These are phyloP conservation scores for Nigrospora sphaerica DNA, from an alignment of 2,329 filamentous ascomycete species.

Conservation along the genomic window DNA sequence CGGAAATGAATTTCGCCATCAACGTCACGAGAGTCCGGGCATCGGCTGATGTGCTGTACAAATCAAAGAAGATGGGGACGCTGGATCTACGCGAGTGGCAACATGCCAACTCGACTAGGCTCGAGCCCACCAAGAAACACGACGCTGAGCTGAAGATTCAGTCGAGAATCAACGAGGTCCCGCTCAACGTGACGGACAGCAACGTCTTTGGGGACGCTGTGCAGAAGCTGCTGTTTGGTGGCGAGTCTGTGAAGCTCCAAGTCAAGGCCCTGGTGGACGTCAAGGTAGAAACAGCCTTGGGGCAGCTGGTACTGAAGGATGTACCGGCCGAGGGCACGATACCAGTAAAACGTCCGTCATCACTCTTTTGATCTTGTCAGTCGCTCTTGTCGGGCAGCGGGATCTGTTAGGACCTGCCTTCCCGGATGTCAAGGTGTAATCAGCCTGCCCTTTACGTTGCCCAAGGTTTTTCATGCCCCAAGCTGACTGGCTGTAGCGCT, in stretches of 20 bases:
- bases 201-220: conserved; percentile 75
- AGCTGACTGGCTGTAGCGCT: conserved; percentile 46
- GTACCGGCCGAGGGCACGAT: conserved; percentile 83
- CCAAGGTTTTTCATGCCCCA: neutral
- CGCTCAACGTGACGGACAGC: conserved; percentile 74
- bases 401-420: conserved; percentile 11
- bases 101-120: conserved; percentile 68
- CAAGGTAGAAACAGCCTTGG: conserved; percentile 73
- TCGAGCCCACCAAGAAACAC: conserved; percentile 48
- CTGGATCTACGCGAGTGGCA: conserved; percentile 81
- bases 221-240: conserved; percentile 72
- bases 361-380: conserved; percentile 38
- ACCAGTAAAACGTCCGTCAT: conserved; percentile 87
- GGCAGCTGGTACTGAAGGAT: conserved; percentile 70
- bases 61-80: conserved; percentile 69
- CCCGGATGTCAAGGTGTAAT: conserved; percentile 9
- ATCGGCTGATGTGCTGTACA: conserved; percentile 73
- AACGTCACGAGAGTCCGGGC: conserved; percentile 72
- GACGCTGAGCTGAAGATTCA: conserved; percentile 63
- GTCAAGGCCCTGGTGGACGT: conserved; percentile 79
- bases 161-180: conserved; percentile 70
- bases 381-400: conserved; percentile 19
- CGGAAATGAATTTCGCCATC: conserved; percentile 80
- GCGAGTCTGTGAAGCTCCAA: conserved; percentile 59
- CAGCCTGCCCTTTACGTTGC: conserved; percentile 9